These are phyloP conservation scores for Penicillium expansum DNA, from an alignment of 2,329 filamentous ascomycete species.

Conservation along the genomic window DNA sequence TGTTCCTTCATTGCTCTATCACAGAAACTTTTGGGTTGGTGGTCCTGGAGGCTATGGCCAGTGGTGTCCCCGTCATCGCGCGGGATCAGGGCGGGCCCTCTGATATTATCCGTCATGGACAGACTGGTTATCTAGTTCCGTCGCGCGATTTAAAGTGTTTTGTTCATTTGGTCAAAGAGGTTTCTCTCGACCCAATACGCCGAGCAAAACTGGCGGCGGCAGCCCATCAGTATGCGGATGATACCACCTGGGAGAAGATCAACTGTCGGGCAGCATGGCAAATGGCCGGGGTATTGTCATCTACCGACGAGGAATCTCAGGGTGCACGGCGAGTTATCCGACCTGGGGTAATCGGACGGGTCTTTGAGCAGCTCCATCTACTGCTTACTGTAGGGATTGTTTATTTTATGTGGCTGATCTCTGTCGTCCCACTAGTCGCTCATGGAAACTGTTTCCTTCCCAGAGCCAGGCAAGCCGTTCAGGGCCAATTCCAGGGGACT, in stretches of 20 bases:
- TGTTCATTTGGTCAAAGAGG: constrained; percentile 51
- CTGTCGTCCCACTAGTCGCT: constrained; percentile 37
- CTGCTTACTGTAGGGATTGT: constrained; percentile 33
- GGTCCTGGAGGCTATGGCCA: constrained; percentile 69
- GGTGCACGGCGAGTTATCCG: constrained; percentile 11
- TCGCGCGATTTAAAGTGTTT: constrained; percentile 61
- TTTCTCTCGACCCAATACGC: constrained; percentile 49
- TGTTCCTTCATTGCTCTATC: constrained; percentile 70
- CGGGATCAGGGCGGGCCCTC: constrained; percentile 68
- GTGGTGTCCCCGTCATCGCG: constrained; percentile 66
- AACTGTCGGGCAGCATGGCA: constrained; percentile 67
- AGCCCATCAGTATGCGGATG: constrained; percentile 57
- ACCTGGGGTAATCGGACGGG: constrained; percentile 11
- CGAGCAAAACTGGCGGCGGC: constrained; percentile 48
- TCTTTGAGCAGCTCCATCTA: constrained; percentile 29
- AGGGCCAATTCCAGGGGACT: constrained; percentile 15
- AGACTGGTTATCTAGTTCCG: constrained; percentile 60
- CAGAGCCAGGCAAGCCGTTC: constrained; percentile 19
- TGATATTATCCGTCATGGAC: constrained; percentile 61
- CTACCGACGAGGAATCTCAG: constrained; percentile 18
- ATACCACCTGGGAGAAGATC: constrained; percentile 69
- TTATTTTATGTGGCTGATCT: constrained; percentile 39
- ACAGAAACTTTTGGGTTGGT: constrained; percentile 72
- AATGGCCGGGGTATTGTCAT: constrained; percentile 51
- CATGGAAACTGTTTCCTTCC: constrained; percentile 33